Conservation (phyloP, 2,329 filamentous ascomycete species). For the Fusarium temperatum region DNA sequence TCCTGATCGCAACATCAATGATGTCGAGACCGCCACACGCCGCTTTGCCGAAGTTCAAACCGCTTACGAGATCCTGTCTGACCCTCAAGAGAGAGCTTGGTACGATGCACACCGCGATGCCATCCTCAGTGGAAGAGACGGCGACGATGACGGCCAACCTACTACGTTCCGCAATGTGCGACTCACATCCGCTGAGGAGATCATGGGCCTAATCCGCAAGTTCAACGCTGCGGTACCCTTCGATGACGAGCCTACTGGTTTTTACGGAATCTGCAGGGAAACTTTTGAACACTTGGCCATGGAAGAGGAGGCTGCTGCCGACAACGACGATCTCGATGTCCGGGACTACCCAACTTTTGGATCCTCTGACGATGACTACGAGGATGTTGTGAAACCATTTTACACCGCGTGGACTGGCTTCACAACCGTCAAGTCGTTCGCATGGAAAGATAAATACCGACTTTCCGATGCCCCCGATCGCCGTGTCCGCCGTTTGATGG, state of each 20-base stretch:
- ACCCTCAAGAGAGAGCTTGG: conserved; percentile 95
- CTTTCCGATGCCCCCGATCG: conserved; percentile 89
- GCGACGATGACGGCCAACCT: conserved; percentile 56
- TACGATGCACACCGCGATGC: conserved; percentile 94
- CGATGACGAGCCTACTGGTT: conserved; percentile 80
- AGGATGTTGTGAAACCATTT: conserved; percentile 80
- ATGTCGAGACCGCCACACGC: conserved; percentile 83
- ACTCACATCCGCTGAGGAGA: conserved; percentile 82
- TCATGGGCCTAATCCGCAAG: conserved; percentile 79
- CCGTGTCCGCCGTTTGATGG: conserved; percentile 82
- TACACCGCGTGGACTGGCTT: conserved; percentile 85
- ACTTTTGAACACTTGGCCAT: conserved; percentile 82
- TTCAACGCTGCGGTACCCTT: conserved; percentile 84
- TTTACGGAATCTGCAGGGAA: conserved; percentile 81
- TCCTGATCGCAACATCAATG: conserved; percentile 90
- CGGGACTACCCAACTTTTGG: conserved; percentile 86
- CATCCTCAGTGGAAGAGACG: conserved; percentile 75
- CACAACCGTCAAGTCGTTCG: conserved; percentile 83
- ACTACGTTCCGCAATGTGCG: conserved; percentile 74
- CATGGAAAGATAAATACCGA: conserved; percentile 88
- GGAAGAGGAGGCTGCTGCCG: conserved; percentile 81
- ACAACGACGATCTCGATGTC: conserved; percentile 69
- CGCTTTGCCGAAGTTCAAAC: conserved; percentile 92
- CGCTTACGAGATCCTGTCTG: conserved; percentile 95
- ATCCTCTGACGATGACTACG: conserved; percentile 75